A percentile compares a stretch with the other conserved stretches of the same genome.
These are phyloP conservation scores for Jasminum sambac DNA, from an alignment of 257 asterid species.

Conservation along the genomic window DNA sequence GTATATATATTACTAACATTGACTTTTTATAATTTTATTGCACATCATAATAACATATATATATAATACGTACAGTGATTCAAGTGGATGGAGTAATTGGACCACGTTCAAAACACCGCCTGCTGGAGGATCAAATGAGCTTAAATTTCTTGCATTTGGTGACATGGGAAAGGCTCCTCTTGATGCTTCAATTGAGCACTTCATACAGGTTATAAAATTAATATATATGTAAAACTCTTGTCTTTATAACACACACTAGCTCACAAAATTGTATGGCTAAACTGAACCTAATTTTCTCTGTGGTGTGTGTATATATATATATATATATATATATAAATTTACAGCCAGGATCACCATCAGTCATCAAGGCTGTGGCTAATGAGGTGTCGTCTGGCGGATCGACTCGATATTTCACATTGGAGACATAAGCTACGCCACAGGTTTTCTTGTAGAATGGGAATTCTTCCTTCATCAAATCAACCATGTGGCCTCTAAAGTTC, in stretches of 20 bases:
- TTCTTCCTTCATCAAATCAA: slow-evolving; percentile 67
- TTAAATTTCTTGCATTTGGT: slow-evolving; percentile 68
- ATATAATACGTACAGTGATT: slow-evolving; percentile 38
- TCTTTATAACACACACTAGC: not conserved
- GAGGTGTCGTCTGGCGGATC: slow-evolving; percentile 49
- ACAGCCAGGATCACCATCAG: slow-evolving; percentile 79
- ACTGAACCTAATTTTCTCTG: not conserved
- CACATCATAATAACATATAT: not conserved
- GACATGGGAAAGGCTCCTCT: slow-evolving; percentile 95
- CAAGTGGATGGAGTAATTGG: slow-evolving; percentile 71
- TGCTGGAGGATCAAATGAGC: slow-evolving; percentile 62
- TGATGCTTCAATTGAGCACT: slow-evolving; percentile 74
- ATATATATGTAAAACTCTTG: not conserved
- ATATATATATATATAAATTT: too few relatives aligned
- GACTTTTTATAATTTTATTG: too few relatives aligned
- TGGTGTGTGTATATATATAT: too few relatives aligned
- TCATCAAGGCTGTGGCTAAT: slow-evolving; percentile 49
- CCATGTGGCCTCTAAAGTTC: slow-evolving; percentile 62
- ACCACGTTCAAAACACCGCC: slow-evolving; percentile 65
- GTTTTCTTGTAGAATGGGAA: slow-evolving; percentile 90
- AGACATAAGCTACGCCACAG: slow-evolving; percentile 92
- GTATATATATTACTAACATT: too few relatives aligned
- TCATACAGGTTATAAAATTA: slow-evolving; percentile 83
- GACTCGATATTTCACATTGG: slow-evolving; percentile 88
- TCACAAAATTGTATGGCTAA: not conserved